These are phyloP conservation scores for Starmerella lactis-condensi DNA, from an alignment of 805 yeast genomes.

Conservation along the genomic window DNA sequence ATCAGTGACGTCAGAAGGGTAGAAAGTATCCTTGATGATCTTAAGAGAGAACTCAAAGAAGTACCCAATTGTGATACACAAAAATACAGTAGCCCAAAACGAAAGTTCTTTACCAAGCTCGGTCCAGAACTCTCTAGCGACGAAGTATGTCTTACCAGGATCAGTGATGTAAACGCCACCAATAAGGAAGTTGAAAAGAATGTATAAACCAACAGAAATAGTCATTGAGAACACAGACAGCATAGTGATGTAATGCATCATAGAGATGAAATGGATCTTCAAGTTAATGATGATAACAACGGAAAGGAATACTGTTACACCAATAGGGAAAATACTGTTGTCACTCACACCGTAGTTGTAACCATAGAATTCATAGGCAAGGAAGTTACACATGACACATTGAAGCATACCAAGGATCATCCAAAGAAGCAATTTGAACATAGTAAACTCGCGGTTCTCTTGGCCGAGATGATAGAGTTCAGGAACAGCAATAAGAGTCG, in stretches of 20 bases:
- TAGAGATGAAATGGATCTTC: constrained; percentile 66
- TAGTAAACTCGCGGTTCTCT: constrained; percentile 51
- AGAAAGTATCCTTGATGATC: constrained; percentile 34
- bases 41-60: constrained; percentile 48
- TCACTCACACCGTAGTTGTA: constrained; percentile 39
- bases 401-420: constrained; percentile 55
- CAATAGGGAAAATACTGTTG: constrained; percentile 64
- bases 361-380: constrained; percentile 55
- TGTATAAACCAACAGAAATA: constrained; percentile 69
- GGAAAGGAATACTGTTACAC: constrained; percentile 56
- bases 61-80: constrained; percentile 39
- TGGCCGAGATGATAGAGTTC: constrained; percentile 71
- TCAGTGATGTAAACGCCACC: constrained; percentile 44
- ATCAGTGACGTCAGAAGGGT: constrained; percentile 58
- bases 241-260: constrained; percentile 43
- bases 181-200: constrained; percentile 62
- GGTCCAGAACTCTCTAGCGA: constrained; percentile 43
- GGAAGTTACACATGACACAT: constrained; percentile 51
- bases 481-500: constrained; percentile 79
- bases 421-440: constrained; percentile 58
- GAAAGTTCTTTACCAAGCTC: constrained; percentile 64
- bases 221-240: constrained; percentile 45
- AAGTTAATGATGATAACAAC: constrained; percentile 55
- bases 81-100: constrained; percentile 68
- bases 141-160: constrained; percentile 47